Evolutionary conservation across 75 land plant species (phyloP).

Genomic region (Picea glauca): DNA sequence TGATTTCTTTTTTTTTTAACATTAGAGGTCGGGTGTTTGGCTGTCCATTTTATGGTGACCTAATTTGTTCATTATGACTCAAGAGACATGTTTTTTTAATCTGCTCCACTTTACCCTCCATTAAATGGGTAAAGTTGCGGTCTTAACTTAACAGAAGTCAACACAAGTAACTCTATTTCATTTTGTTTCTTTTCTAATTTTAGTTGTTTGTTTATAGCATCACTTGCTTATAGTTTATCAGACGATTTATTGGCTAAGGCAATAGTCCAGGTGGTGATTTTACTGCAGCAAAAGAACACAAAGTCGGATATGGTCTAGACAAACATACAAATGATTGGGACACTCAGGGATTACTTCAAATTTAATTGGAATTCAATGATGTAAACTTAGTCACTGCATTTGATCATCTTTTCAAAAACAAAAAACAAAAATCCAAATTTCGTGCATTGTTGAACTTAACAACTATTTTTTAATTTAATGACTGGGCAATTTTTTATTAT

Average conservation of each 20-base stretch:
- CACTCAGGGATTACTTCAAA: slow-evolving; percentile 62
- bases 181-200: neutral
- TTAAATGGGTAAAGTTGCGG: too few species aligned
- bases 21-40: neutral
- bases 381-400: neutral
- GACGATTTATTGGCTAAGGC: slow-evolving; percentile 92
- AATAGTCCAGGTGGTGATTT: slow-evolving; percentile 66
- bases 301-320: slow-evolving; percentile 88
- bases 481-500: too few species aligned
- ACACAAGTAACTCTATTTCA: neutral
- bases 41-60: neutral
- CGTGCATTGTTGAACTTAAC: too few species aligned
- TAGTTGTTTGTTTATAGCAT: slow-evolving; percentile 46
- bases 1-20: neutral
- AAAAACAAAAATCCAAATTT: too few species aligned
- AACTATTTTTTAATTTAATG: too few species aligned
- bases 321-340: slow-evolving; percentile 98
- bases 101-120: neutral
- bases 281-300: slow-evolving; percentile 57
- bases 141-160: too few species aligned
- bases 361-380: neutral
- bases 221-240: slow-evolving; percentile 84
- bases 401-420: too few species aligned
- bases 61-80: neutral
- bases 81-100: neutral